A percentile compares a stretch with the other conserved stretches of the same genome.
phyloP scores from a whole-genome alignment of 2,329 filamentous ascomycete genomes.

The Lasiodiplodia theobromae region DNA sequence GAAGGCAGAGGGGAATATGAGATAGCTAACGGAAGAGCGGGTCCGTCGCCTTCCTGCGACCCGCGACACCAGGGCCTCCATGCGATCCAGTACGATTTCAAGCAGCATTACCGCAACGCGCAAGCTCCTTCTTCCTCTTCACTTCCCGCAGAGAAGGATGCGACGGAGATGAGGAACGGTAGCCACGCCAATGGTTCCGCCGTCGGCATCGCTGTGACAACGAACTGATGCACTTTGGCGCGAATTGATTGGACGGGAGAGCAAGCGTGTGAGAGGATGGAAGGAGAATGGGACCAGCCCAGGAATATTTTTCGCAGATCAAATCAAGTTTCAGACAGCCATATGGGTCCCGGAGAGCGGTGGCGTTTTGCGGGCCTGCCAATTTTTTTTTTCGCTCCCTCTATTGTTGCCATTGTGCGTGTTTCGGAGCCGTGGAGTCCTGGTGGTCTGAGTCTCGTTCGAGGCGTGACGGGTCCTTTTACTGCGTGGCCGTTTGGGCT shows the following conservation, averaged over 20 bases:
- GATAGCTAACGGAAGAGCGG: slow-evolving; percentile 10
- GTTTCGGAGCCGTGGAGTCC: slow-evolving; percentile 12
- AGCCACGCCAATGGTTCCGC: background rate
- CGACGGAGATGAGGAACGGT: background rate
- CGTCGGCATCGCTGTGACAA: background rate
- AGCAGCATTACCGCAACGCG: slow-evolving; percentile 40
- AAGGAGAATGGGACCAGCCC: background rate
- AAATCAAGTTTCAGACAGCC: slow-evolving; percentile 13
- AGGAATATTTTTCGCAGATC: slow-evolving; percentile 3
- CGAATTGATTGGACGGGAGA: background rate
- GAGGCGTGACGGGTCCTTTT: background rate
- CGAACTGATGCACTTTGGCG: background rate
- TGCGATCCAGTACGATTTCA: slow-evolving; percentile 44
- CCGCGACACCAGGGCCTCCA: slow-evolving; percentile 34
- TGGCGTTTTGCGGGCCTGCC: slow-evolving; percentile 3
- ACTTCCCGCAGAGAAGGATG: background rate
- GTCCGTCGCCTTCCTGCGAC: background rate
- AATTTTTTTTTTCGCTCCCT: background rate
- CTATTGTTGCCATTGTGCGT: background rate
- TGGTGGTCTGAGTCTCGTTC: slow-evolving; percentile 22
- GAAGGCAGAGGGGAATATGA: background rate
- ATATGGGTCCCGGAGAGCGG: background rate
- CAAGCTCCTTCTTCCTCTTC: background rate
- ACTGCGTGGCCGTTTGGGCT: background rate
- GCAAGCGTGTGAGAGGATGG: background rate